A percentile compares a stretch with the other conserved stretches of the same genome.
These are phyloP conservation scores for Melastoma malabathricum DNA, from an alignment of 345 rosid genomes.

Conservation along the genomic window DNA sequence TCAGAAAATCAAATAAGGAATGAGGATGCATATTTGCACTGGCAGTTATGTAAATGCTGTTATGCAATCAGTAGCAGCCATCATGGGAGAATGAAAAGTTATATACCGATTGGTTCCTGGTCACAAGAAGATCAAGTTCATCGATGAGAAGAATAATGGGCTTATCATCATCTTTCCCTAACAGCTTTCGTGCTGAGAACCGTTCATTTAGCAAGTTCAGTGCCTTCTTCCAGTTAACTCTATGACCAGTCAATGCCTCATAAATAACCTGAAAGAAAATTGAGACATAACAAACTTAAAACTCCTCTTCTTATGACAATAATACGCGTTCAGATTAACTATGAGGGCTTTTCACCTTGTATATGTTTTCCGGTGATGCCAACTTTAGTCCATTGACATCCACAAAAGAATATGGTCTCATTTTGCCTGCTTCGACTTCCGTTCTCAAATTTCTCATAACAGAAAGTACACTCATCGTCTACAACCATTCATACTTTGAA, in stretches of 20 bases:
- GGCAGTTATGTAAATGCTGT: background rate
- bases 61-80: conserved; percentile 1
- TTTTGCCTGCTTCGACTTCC: conserved; percentile 69
- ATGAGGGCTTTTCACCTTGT: conserved; percentile 30
- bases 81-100: conserved; percentile 4
- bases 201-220: conserved; percentile 61
- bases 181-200: conserved; percentile 55
- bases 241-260: conserved; percentile 84
- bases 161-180: conserved; percentile 41
- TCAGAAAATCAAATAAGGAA: background rate
- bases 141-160: conserved; percentile 93
- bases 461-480: conserved; percentile 78
- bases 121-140: conserved; percentile 92
- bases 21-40: background rate
- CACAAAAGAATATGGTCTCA: conserved; percentile 73
- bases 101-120: conserved; percentile 85
- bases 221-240: conserved; percentile 91
- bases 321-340: background rate
- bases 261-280: conserved; percentile 53
- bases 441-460: conserved; percentile 73
- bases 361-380: conserved; percentile 87
- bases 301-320: too few relatives aligned
- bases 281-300: too few relatives aligned
- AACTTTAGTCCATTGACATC: conserved; percentile 90
- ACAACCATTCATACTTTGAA: conserved; percentile 9